Conservation (phyloP, 2,329 filamentous ascomycete species). For the Microcyclospora pomicola region DNA sequence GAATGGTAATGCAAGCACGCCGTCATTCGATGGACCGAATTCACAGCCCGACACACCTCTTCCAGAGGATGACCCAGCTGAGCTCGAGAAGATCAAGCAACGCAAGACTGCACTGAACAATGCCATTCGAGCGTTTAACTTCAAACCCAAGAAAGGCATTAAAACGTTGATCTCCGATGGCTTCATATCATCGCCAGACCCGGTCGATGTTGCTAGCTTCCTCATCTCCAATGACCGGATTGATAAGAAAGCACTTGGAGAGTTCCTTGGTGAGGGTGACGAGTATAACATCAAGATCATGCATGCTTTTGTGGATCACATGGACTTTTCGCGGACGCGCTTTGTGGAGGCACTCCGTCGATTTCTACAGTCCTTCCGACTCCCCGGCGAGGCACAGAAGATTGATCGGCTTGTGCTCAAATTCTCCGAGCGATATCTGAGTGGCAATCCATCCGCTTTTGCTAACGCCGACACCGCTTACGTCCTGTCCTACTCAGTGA, state of each 20-base stretch:
- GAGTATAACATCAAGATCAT: conserved; percentile 89
- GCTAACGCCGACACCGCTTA: conserved; percentile 97
- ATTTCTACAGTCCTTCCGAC: conserved; percentile 85
- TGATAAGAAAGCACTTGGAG: conserved; percentile 84
- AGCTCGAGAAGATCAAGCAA: conserved; percentile 90
- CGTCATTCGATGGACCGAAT: neutral
- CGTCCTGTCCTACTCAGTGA: conserved; percentile 89
- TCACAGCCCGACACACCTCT: conserved; percentile 23
- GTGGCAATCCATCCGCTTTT: conserved; percentile 90
- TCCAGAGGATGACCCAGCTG: conserved; percentile 74
- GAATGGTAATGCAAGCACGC: neutral
- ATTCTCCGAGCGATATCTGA: conserved; percentile 90
- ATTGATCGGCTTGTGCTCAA: conserved; percentile 99
- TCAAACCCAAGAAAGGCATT: conserved; percentile 89
- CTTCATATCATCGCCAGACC: conserved; percentile 68
- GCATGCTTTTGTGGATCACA: conserved; percentile 91
- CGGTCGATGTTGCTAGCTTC: conserved; percentile 74
- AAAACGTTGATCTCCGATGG: conserved; percentile 71
- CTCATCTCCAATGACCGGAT: conserved; percentile 67
- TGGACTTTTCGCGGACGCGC: conserved; percentile 83
- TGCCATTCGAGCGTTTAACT: conserved; percentile 86
- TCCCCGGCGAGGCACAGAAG: conserved; percentile 94
- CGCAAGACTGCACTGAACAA: conserved; percentile 85
- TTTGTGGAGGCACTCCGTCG: conserved; percentile 87
- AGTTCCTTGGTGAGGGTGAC: conserved; percentile 89